Base-by-base conservation (phyloP, 202 grass and related monocot genomes). In the Miscanthus sacchariflorus region DNA sequence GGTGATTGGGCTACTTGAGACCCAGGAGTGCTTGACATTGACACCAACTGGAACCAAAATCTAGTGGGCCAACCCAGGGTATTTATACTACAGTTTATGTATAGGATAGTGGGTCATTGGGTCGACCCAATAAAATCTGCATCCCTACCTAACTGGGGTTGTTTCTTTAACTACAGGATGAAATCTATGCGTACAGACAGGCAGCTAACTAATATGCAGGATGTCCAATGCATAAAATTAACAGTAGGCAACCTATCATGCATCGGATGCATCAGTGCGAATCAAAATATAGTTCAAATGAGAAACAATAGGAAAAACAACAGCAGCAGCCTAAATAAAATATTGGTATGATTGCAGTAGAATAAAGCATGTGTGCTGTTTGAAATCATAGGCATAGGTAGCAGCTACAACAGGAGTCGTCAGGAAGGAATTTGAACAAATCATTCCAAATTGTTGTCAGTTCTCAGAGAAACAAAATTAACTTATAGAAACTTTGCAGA, bases 391-490 rank as follows among this genome's bases (percentile, higher is more conserved):
- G 84, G 54, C 13, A 5, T 84, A 79, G 42, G 78, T 44, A 73
- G 42, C 63, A 74, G 83, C 28, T 77, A 56, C 10, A 36, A 8
- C 21, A 89, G n/a, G 74, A 78, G 45, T 50, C 6, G 14, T 65
- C 66, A 36, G 7, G 5, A 72, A 49, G 25, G 9, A 73, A 66
- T 49, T 74, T 74, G 45, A 89, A 85, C 45, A 81, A 74, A 54
- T 68, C n/a, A 12, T 58, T 44, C 43, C 68, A 74, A 49, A 49
- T 49, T 49, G 46, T 54, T 54, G 7, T 27, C 63, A 52, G 46
- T 73, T 65, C 14, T 77, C 33, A 54, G 18, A 76, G 23, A 30
- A 54, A 49, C 43, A 56, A 19, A 7, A 75, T 64, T 33, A 42
- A 21, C 46, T 42, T 72, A 36, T 12, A 77, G 23, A 64, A 72